phyloP scores from a whole-genome alignment of 1,284 basidiomycete genomes.

The Leccinum pachyderme region DNA sequence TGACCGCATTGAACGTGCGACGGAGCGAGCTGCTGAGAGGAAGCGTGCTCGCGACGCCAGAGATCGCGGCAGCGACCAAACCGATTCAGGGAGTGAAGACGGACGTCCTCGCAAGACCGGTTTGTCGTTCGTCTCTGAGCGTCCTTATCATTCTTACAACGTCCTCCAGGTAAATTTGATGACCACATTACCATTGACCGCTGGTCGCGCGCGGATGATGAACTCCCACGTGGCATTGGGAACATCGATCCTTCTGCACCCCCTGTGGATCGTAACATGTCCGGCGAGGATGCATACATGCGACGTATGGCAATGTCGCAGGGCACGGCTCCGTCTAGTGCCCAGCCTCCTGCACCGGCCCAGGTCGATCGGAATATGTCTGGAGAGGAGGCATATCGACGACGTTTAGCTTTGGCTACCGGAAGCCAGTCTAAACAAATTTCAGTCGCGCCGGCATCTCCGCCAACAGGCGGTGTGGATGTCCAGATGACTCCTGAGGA shows the following conservation, averaged over 20 bases:
- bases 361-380: slow-evolving; percentile 41
- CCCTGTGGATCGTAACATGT: slow-evolving; percentile 36
- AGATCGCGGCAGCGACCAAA: slow-evolving; percentile 58
- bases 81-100: slow-evolving; percentile 67
- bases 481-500: slow-evolving; percentile 14
- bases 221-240: slow-evolving; percentile 35
- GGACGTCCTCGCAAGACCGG: slow-evolving; percentile 72
- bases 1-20: slow-evolving; percentile 67
- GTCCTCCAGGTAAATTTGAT: slow-evolving; percentile 51
- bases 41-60: slow-evolving; percentile 55
- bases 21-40: slow-evolving; percentile 58
- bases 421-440: slow-evolving; percentile 24
- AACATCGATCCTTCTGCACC: slow-evolving; percentile 29
- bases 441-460: slow-evolving; percentile 5
- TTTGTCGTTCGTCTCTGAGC: slow-evolving; percentile 29
- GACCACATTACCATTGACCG: slow-evolving; percentile 45
- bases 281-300: slow-evolving; percentile 60
- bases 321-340: slow-evolving; percentile 15
- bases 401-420: slow-evolving; percentile 53
- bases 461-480: slow-evolving; percentile 17
- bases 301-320: slow-evolving; percentile 53
- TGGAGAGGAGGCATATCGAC: slow-evolving; percentile 65
- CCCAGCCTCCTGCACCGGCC: slow-evolving; percentile 24
- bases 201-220: slow-evolving; percentile 53
- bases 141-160: slow-evolving; percentile 3